Conservation (phyloP, 805 yeast genomes). For the Teunomyces tritomae region DNA sequence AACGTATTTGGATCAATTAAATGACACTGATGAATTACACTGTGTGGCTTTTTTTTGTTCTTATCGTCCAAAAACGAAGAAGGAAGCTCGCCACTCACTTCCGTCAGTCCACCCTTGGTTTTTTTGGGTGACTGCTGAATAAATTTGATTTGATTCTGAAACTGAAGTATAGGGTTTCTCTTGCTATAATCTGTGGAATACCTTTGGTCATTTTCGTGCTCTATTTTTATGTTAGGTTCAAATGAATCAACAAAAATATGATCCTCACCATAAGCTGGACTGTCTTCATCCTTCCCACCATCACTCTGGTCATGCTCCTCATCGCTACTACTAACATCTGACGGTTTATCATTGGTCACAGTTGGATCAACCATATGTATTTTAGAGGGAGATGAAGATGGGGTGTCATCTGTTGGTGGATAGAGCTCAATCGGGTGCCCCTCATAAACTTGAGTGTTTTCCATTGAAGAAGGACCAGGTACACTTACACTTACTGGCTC, state of each 20-base stretch:
- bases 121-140: slow-evolving; percentile 8
- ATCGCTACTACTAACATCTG: slow-evolving; percentile 14
- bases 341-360: slow-evolving; percentile 11
- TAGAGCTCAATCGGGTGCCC: background rate
- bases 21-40: slow-evolving; percentile 42
- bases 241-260: background rate
- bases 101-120: background rate
- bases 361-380: slow-evolving; percentile 4
- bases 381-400: background rate
- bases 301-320: slow-evolving; percentile 9
- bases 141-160: slow-evolving; percentile 8
- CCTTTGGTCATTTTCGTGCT: background rate
- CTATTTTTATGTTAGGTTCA: background rate
- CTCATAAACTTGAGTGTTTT: background rate
- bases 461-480: background rate
- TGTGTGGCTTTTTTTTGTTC: slow-evolving; percentile 13
- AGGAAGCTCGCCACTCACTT: background rate
- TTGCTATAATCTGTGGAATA: background rate
- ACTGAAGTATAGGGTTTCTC: slow-evolving; percentile 2
- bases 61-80: slow-evolving; percentile 5
- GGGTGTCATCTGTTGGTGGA: background rate
- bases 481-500: no score
- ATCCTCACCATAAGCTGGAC: background rate
- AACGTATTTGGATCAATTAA: slow-evolving; percentile 31
- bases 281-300: background rate